Evolutionary conservation across 169 alveolate genomes (phyloP), one percentile per base, ranked within the genome.

Genomic region (Eimeria praecox): DNA sequence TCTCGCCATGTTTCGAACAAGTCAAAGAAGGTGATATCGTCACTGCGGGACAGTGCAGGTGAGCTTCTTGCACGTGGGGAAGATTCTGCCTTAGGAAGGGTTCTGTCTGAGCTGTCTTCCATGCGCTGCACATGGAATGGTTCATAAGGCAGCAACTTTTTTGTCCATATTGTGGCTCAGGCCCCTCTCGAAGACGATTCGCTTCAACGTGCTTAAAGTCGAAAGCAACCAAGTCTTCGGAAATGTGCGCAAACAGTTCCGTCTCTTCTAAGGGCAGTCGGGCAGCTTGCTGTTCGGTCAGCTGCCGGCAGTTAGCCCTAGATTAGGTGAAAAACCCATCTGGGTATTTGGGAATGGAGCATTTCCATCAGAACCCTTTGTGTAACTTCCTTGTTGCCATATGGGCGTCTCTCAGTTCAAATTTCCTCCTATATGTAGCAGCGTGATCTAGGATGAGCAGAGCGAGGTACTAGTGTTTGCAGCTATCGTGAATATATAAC

Each of bases 41-140:
- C 97, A 99, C 99, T 73, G 99, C 98, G 69, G 99, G 99, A 56
- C 99, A 99, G 97, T 99, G 99, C 99, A 98, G 99, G 99, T 98
- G 97, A 56, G 49, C 44, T 30, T n/a, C n/a, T n/a, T n/a, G n/a
- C n/a, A n/a, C n/a, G n/a, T n/a, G n/a, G n/a, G n/a, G n/a, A n/a
- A n/a, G n/a, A n/a, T n/a, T n/a, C n/a, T n/a, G n/a, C n/a, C n/a
- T n/a, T n/a, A n/a, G n/a, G n/a, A n/a, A n/a, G n/a, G n/a, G n/a
- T n/a, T n/a, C n/a, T n/a, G n/a, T n/a, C n/a, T n/a, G n/a, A n/a
- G n/a, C n/a, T n/a, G n/a, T n/a, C n/a, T n/a, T n/a, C n/a, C n/a
- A n/a, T n/a, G n/a, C n/a, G n/a, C n/a, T n/a, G n/a, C n/a, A n/a
- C n/a, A n/a, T n/a, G n/a, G n/a, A n/a, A n/a, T n/a, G n/a, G n/a